phyloP scores from a whole-genome alignment of 345 rosid genomes.

The Eucalyptus albens region DNA sequence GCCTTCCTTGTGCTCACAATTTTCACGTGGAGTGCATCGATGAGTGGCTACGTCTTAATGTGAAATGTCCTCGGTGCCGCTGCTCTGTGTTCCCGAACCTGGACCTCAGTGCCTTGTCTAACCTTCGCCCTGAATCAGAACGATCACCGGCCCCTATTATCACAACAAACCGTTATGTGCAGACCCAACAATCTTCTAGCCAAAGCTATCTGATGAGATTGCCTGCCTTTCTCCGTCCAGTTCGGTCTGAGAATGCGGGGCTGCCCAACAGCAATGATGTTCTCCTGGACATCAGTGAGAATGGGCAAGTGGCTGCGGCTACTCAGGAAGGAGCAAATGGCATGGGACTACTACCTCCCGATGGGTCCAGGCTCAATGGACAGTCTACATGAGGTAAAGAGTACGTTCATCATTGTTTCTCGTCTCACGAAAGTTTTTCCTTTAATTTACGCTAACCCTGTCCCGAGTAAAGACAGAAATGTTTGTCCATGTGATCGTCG shows the following conservation, averaged over 20 bases:
- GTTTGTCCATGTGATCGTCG: not conserved
- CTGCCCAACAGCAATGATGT: constrained; percentile 4
- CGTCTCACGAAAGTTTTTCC: not conserved
- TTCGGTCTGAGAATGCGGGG: constrained; percentile 33
- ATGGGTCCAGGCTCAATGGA: not conserved
- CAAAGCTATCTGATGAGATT: constrained; percentile 68
- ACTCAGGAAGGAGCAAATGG: not conserved
- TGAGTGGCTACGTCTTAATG: constrained; percentile 90
- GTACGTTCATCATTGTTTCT: not conserved
- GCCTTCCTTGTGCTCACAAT: constrained; percentile 97
- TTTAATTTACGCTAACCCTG: constrained; percentile 1
- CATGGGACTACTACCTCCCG: not conserved
- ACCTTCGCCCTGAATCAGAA: constrained; percentile 63
- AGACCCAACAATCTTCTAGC: constrained; percentile 51
- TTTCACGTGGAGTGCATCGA: constrained; percentile 97
- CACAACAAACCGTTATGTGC: constrained; percentile 32
- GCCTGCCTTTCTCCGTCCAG: constrained; percentile 50
- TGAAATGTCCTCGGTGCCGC: constrained; percentile 96
- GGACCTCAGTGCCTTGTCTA: constrained; percentile 86
- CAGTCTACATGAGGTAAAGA: not conserved
- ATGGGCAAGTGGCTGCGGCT: constrained; percentile 2
- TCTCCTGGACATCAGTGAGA: constrained; percentile 25
- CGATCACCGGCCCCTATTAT: constrained; percentile 25
- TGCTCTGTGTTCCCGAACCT: constrained; percentile 94
- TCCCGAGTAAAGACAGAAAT: not conserved